A percentile compares a stretch with the other conserved stretches of the same genome.
Evolutionary conservation across 2,329 filamentous ascomycete species (phyloP).

Genomic region (Penicillium aurantiogriseum): DNA sequence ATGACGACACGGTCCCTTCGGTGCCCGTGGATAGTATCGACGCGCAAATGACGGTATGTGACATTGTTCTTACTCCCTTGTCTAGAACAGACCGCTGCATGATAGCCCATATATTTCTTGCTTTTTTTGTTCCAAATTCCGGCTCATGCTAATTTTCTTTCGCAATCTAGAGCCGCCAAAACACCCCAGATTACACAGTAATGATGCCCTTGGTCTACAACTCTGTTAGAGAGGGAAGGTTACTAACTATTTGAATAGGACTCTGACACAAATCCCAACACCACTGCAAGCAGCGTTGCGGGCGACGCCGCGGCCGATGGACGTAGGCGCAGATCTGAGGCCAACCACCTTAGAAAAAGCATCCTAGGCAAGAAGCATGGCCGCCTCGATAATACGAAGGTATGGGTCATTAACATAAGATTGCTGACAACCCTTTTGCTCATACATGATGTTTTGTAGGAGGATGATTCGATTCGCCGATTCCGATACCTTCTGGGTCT

Average conservation of each 20-base stretch:
- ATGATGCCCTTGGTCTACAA: constrained; percentile 9
- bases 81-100: too few relatives aligned
- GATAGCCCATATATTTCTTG: background rate
- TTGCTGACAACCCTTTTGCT: constrained; percentile 4
- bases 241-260: constrained; percentile 44
- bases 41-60: constrained; percentile 40
- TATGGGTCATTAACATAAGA: constrained; percentile 41
- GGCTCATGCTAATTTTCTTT: constrained; percentile 12
- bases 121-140: background rate
- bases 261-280: constrained; percentile 65
- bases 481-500: constrained; percentile 93
- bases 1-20: constrained; percentile 36
- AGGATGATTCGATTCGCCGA: constrained; percentile 90
- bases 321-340: constrained; percentile 80
- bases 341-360: constrained; percentile 83
- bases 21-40: constrained; percentile 39
- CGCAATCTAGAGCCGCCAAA: constrained; percentile 48
- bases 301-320: constrained; percentile 74
- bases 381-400: constrained; percentile 86
- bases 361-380: constrained; percentile 96
- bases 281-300: constrained; percentile 76
- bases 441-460: constrained; percentile 51
- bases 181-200: constrained; percentile 64
- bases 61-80: background rate
- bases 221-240: background rate